Evolutionary conservation across 306 rosid genomes (phyloP).

Genomic region (Gastrolobium bilobum): DNA sequence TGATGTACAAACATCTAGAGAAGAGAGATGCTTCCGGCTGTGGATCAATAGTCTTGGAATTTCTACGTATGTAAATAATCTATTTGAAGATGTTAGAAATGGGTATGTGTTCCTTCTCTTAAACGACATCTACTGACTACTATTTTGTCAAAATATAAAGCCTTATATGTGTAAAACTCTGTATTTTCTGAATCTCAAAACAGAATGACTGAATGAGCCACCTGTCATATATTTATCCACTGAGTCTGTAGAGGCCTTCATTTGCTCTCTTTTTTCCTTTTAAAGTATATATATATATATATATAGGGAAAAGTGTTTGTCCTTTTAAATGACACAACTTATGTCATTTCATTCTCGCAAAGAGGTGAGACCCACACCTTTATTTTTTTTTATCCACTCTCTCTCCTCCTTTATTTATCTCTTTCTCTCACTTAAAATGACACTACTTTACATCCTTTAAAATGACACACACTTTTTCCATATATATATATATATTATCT

Average conservation of each 20-base stretch:
- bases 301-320: too few relatives aligned
- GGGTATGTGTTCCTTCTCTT: constrained; percentile 66
- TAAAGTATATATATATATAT: background rate
- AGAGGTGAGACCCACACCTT: too few relatives aligned
- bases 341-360: too few relatives aligned
- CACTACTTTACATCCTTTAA: too few relatives aligned
- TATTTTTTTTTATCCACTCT: background rate
- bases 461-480: too few relatives aligned
- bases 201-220: background rate
- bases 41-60: constrained; percentile 98
- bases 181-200: constrained; percentile 6
- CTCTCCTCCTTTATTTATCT: too few relatives aligned
- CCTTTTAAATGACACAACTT: too few relatives aligned
- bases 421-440: too few relatives aligned
- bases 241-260: background rate
- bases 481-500: background rate
- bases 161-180: background rate
- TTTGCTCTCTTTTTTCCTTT: background rate
- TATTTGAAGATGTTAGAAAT: constrained; percentile 94
- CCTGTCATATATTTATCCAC: constrained; percentile 14
- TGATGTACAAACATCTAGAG: constrained; percentile 90
- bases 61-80: constrained; percentile 70
- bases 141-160: constrained; percentile 26
- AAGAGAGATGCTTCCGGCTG: constrained; percentile 94
- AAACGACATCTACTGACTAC: background rate